Percentiles rank a stretch among this genome's conserved stretches.
Evolutionary conservation across 139 green algal genomes (phyloP).

Genomic region (Chlorella sp.): DNA sequence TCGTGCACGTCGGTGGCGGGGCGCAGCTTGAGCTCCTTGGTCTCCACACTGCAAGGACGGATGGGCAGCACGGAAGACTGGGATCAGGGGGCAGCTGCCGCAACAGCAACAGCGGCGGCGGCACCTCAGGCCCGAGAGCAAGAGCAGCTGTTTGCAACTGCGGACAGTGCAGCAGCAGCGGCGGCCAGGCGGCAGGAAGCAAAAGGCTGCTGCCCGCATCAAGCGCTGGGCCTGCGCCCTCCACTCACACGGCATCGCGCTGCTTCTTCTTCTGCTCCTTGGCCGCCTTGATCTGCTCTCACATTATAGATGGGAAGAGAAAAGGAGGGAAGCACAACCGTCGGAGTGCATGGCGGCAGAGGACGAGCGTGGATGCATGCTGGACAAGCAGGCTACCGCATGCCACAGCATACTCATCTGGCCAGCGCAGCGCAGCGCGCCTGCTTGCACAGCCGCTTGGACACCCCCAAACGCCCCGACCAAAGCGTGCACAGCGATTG

Average conservation of each 20-base stretch:
- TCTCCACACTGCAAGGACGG: conserved; percentile 46
- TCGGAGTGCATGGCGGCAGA: no score
- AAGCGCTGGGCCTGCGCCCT: no score
- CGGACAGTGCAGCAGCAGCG: neutral
- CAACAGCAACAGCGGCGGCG: neutral
- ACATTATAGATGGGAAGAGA: conserved; percentile 47
- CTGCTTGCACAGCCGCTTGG: no score
- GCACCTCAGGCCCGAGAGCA: no score
- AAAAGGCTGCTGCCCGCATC: neutral
- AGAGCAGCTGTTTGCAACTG: neutral
- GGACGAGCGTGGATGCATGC: no score
- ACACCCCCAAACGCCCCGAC: no score
- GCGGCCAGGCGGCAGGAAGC: neutral
- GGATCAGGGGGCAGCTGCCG: neutral
- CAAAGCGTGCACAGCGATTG: no score
- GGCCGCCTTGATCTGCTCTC: conserved; percentile 74
- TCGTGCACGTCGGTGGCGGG: conserved; percentile 84
- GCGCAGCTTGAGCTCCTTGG: conserved; percentile 87
- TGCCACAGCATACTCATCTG: no score
- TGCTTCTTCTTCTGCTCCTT: conserved; percentile 76
- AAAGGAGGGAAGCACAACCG: no score
- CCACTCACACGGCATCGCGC: conserved; percentile 43
- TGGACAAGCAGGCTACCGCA: no score
- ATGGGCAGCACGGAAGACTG: neutral
- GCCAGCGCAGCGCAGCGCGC: no score